Evolutionary conservation across 1,284 basidiomycete genomes (phyloP).

Genomic region (Fomes fomentarius): DNA sequence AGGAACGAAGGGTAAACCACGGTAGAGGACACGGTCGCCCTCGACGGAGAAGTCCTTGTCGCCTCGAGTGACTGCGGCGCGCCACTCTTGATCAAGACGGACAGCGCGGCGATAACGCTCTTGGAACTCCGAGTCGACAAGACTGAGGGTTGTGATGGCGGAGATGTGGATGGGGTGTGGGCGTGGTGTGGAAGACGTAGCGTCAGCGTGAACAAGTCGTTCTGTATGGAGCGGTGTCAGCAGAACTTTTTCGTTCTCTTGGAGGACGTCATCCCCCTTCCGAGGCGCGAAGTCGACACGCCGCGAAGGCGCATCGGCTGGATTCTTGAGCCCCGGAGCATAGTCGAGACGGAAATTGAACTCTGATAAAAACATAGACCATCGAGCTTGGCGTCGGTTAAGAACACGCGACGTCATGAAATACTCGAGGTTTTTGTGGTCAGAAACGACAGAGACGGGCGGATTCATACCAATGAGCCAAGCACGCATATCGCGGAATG

Average conservation of each 20-base stretch:
- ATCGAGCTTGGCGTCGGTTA: conserved; percentile 43
- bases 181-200: background rate
- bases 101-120: conserved; percentile 6
- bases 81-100: conserved; percentile 33
- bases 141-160: conserved; percentile 30
- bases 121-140: conserved; percentile 35
- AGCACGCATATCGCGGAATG: conserved; percentile 35
- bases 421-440: conserved; percentile 43
- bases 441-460: conserved; percentile 32
- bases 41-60: conserved; percentile 12
- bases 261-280: conserved; percentile 32
- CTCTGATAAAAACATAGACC: conserved; percentile 36
- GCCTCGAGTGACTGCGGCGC: conserved; percentile 12
- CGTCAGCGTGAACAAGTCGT: conserved; percentile 30
- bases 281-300: conserved; percentile 38
- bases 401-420: conserved; percentile 37
- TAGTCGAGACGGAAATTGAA: conserved; percentile 39
- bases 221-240: conserved; percentile 14
- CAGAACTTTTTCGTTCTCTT: conserved; percentile 8
- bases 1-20: no score
- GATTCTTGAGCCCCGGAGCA: conserved; percentile 32
- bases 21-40: no score
- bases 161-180: conserved; percentile 11
- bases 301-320: conserved; percentile 40
- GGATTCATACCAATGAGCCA: conserved; percentile 34